These are phyloP conservation scores for Endothia cerciana DNA, from an alignment of 2,329 filamentous ascomycete species.

Conservation along the genomic window DNA sequence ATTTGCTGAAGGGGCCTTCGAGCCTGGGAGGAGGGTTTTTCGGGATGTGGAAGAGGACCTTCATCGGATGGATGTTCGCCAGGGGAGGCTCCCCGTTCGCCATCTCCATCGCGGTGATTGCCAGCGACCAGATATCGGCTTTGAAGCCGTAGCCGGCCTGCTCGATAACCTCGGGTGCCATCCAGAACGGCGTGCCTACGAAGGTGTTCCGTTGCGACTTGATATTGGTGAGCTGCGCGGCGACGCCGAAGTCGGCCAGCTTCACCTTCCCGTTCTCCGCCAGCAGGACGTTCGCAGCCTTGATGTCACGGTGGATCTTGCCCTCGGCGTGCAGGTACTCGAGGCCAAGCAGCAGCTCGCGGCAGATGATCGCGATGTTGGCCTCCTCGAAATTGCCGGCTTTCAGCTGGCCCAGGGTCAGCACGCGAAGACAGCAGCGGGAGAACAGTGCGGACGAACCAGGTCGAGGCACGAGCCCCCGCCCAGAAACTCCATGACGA, in stretches of 20 bases:
- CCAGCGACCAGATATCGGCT: conserved; percentile 91
- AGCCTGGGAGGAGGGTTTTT: conserved; percentile 84
- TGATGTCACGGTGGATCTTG: conserved; percentile 96
- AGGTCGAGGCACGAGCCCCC: conserved; percentile 94
- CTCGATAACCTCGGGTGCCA: conserved; percentile 93
- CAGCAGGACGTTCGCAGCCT: conserved; percentile 94
- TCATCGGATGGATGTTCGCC: conserved; percentile 87
- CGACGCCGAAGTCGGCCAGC: conserved; percentile 95
- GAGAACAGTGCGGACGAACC: conserved; percentile 52
- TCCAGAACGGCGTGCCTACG: conserved; percentile 96
- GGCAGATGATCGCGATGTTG: conserved; percentile 92
- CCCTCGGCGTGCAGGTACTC: conserved; percentile 93
- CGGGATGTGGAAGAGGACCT: conserved; percentile 88
- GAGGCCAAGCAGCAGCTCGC: conserved; percentile 85
- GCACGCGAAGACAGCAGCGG: conserved; percentile 24
- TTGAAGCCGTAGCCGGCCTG: conserved; percentile 84
- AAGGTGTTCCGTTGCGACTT: conserved; percentile 98
- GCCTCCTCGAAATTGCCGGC: conserved; percentile 84
- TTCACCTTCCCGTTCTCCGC: conserved; percentile 90
- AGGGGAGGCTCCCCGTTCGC: conserved; percentile 88
- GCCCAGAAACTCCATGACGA: conserved; percentile 97
- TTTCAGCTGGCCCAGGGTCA: conserved; percentile 69
- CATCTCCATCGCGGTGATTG: conserved; percentile 90
- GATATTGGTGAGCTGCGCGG: conserved; percentile 94
- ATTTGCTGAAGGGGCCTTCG: conserved; percentile 83